Base-by-base conservation (phyloP, 2,329 filamentous ascomycete genomes). In the Fusarium tjaetaba region DNA sequence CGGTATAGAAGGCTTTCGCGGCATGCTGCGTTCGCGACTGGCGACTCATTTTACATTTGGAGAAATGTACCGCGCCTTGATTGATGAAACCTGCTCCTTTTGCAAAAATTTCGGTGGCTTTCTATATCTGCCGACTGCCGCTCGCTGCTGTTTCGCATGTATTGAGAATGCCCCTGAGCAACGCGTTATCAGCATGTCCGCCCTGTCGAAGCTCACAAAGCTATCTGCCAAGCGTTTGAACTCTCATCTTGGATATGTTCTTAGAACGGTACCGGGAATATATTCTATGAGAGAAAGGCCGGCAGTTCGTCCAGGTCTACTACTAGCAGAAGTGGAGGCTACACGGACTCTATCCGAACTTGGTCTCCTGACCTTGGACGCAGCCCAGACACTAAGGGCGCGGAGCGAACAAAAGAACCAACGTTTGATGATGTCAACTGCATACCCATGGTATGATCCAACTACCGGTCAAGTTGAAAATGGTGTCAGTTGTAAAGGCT, bases 391-490 rank as follows among this genome's bases (percentile, higher is more conserved):
- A 1, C 4, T 42, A 42, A 4, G 20, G 11, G 6, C 8, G 2
- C 38, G 22, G 5, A 24, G 13, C 15, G 52, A 56, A 2, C 22
- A 56, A 5, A 7, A 56, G 11, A 30, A 20, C 14, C 11, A 56
- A 1, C 53, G 39, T 10, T 57, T 8, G 1, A 57, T 57, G 53
- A 2, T 24, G 13, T 57, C 26, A 2, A 57, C 53, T 4, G 38
- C 20, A 32, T 42, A 55, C 28, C 36, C 52, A 2, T 57, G 53
- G 53, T 57, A 45, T 11, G 38, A 45, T 45, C 26, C n/a, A 15
- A 4, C 0, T 0, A 45, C 28, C 9, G 53, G 28, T 0, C 11
- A 9, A 2, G 9, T 57, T 11, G 39, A 45, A 1, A 4, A 6
- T 32, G 53, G 39, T 1, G 28, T 45, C 9, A 45, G 30, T 15